Base-by-base conservation (phyloP, 1,284 basidiomycete species). In the Leccinum solheimii region DNA sequence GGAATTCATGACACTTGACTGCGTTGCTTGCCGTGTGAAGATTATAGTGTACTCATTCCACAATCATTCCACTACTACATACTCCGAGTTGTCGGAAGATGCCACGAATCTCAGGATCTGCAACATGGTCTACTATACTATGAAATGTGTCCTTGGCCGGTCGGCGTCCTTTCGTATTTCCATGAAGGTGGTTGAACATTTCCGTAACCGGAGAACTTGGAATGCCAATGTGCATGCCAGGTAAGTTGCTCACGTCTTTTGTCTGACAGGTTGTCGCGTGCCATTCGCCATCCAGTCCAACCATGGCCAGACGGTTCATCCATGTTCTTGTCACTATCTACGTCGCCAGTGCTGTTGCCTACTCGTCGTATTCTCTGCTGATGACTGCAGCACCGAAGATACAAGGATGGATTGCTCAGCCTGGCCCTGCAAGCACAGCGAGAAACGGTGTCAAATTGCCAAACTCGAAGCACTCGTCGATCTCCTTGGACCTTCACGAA, bases 291-390 rank as follows among this genome's bases (percentile, higher is more conserved):
- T 13, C 34, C 11, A 14, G 21, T n/a, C n/a, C 48, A 65, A 45
- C 61, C 59, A 58, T 68, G 63, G 40, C 49, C 38, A 62, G 40
- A 57, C 66, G 57, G 52, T 40, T 74, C 30, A 36, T 61, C 36
- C 56, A 73, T n/a, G 30, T 59, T 32, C 45, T 73, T 56, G 32
- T 60, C 14, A 40, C 59, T 11, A 10, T 62, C 55, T 79, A 80
- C 59, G 57, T 73, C 10, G 55, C 61, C 51, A 54, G 72, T 45
- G 72, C 77, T 27, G 64, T 78, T 49, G 56, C 76, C 27, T 78
- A 76, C 62, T 74, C 78, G 7, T 73, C 78, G 2, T 70, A 70
- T 50, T 72, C 65, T 58, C 60, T 79, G 48, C 43, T 73, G 38
- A 60, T 67, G 38, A 65, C 54, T n/a, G 65, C 69, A 56, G 52